phyloP scores from a whole-genome alignment of 768 basidiomycete genomes.

The Mycena indigotica region DNA sequence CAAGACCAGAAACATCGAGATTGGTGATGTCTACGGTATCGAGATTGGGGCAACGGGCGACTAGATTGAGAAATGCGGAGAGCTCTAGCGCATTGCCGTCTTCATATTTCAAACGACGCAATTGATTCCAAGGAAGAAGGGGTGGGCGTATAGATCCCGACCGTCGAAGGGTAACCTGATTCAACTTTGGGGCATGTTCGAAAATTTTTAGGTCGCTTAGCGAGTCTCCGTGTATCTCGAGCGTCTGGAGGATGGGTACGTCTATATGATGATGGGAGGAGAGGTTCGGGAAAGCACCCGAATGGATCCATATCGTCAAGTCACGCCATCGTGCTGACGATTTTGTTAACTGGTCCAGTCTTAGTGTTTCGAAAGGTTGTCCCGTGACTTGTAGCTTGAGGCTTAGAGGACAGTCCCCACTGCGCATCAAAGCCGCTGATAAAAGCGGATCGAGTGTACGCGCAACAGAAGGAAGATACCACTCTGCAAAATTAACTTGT shows the following conservation, averaged over 20 bases:
- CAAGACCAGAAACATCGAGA: background rate
- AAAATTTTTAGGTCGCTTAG: constrained; percentile 2
- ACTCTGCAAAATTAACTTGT: constrained; percentile 6
- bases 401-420: background rate
- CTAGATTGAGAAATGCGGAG: background rate
- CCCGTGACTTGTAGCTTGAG: constrained; percentile 1
- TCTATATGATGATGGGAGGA: background rate
- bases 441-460: background rate
- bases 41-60: background rate
- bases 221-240: background rate
- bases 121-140: constrained; percentile 5
- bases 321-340: background rate
- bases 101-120: constrained; percentile 5
- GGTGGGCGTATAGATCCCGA: background rate
- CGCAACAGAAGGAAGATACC: background rate
- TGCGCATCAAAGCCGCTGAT: background rate
- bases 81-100: background rate
- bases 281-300: background rate
- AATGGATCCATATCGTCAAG: background rate
- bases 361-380: background rate
- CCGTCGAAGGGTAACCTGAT: background rate
- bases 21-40: background rate
- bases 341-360: background rate
- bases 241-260: background rate
- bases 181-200: constrained; percentile 2